Evolutionary conservation across 2,329 filamentous ascomycete genomes (phyloP), one percentile per base, ranked within the genome.

Genomic region (Ploettnerulaceae sp.): DNA sequence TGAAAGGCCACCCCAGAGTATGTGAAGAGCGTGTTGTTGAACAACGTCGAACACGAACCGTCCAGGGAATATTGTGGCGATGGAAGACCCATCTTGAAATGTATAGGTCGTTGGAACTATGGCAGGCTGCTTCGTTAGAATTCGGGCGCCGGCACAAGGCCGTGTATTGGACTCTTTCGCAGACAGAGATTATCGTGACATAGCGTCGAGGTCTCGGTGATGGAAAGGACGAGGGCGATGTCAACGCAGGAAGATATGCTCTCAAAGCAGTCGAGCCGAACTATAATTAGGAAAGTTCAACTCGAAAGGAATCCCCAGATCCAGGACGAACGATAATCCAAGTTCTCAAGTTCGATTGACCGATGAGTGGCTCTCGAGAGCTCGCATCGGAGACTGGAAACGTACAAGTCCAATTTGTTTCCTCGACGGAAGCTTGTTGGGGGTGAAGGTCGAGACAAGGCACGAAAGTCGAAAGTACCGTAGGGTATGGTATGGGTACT

Each of bases 21-120:
- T 35, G 86, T 82, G 70, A 94, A 97, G 43, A 97, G 79, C 9
- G 82, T 89, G 65, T 89, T 82, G 63, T 89, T 74, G 70, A 87
- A 74, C 52, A 96, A 76, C 61, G 85, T 79, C 48, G 89, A 89
- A 69, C 91, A 97, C 61, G 87, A 82, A 67, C 83, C 81, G 65
- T 81, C 77, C 64, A 96, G 71, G 53, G 82, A 72, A 62, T 81
- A 75, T 43, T 77, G 71, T 42, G 89, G 89, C 61, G 80, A 69
- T 38, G 89, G 88, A 47, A 84, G 72, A 44, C 46, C 35, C 62
- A 64, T 64, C 45, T 50, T 52, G 32, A 37, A 28, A 38, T 20
- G 33, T 29, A 29, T 5, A 9, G 28, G 17, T 44, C 37, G 22
- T 36, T 14, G 26, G 12, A 18, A 29, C 25, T n/a, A 48, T 28